phyloP scores from a whole-genome alignment of 257 asterid species.

The Solanum neorickii region DNA sequence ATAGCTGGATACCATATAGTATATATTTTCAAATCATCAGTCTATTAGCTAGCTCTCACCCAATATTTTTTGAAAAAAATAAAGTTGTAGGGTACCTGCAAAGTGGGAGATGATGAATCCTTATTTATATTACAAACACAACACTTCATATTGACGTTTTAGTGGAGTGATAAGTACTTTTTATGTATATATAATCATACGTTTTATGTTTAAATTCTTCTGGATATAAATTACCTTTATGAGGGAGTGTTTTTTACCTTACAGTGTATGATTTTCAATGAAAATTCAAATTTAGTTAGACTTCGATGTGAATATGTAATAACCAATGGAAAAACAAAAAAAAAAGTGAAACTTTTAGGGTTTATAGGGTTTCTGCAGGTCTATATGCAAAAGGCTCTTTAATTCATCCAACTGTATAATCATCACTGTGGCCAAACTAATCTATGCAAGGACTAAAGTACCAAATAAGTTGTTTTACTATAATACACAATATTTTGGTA shows the following conservation, averaged over 20 bases:
- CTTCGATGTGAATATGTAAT: not conserved
- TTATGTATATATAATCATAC: not conserved
- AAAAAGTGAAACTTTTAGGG: not conserved
- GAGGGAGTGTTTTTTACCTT: not conserved
- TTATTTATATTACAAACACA: not conserved
- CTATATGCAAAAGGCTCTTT: not conserved
- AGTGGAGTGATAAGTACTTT: not conserved
- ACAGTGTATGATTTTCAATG: not conserved
- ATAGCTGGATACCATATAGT: conserved; percentile 56
- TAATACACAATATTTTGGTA: not conserved
- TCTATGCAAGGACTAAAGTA: not conserved
- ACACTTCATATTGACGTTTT: not conserved
- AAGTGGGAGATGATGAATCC: conserved; percentile 3
- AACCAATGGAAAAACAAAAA: not conserved
- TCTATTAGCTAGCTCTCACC: conserved; percentile 16
- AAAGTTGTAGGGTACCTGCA: conserved; percentile 6
- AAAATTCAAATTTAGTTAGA: not conserved
- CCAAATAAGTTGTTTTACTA: not conserved
- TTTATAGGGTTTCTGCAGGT: not conserved
- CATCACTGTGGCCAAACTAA: not conserved
- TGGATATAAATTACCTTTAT: not conserved
- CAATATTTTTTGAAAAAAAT: not conserved
- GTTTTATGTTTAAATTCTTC: not conserved
- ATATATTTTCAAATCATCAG: conserved; percentile 15
- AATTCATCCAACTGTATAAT: not conserved